phyloP scores from a whole-genome alignment of 768 basidiomycete species.

The Leccinum incarnatum region DNA sequence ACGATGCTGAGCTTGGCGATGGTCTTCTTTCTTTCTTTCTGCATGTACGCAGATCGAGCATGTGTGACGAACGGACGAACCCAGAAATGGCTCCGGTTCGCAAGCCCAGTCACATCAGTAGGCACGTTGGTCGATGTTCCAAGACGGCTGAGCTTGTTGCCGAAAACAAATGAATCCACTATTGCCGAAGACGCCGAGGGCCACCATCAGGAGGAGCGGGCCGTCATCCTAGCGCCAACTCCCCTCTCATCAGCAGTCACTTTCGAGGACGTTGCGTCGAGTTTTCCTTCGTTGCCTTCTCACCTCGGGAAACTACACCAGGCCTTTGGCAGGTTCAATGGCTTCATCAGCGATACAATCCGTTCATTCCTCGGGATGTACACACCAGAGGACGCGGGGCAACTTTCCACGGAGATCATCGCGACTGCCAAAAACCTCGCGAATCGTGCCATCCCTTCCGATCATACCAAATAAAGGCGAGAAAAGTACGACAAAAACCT shows the following conservation, averaged over 20 bases:
- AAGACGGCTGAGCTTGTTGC: too few species aligned
- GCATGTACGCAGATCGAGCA: too few species aligned
- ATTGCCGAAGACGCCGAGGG: slow-evolving; percentile 38
- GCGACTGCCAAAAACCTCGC: slow-evolving; percentile 57
- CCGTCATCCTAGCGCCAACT: not conserved
- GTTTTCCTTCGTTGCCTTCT: slow-evolving; percentile 16
- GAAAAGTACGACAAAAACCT: slow-evolving; percentile 70
- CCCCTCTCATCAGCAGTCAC: not conserved
- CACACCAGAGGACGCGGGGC: slow-evolving; percentile 46
- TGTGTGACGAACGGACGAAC: too few species aligned
- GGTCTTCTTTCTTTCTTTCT: too few species aligned
- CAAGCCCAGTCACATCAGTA: too few species aligned
- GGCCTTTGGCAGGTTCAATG: slow-evolving; percentile 51
- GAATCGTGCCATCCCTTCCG: slow-evolving; percentile 39
- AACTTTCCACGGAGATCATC: slow-evolving; percentile 63
- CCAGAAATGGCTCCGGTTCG: too few species aligned
- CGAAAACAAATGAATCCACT: slow-evolving; percentile 32
- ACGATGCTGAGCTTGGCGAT: too few species aligned
- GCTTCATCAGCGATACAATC: slow-evolving; percentile 43
- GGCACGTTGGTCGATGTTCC: too few species aligned
- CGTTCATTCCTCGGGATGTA: slow-evolving; percentile 40
- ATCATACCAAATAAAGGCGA: slow-evolving; percentile 46
- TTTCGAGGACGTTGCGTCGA: slow-evolving; percentile 1
- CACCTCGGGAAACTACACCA: slow-evolving; percentile 50
- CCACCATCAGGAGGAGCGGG: slow-evolving; percentile 11